Percentiles rank a stretch among this genome's conserved stretches.
Evolutionary conservation across 129 eudicot genomes (phyloP).

Genomic region (Pseudognaphalium luteoalbum): DNA sequence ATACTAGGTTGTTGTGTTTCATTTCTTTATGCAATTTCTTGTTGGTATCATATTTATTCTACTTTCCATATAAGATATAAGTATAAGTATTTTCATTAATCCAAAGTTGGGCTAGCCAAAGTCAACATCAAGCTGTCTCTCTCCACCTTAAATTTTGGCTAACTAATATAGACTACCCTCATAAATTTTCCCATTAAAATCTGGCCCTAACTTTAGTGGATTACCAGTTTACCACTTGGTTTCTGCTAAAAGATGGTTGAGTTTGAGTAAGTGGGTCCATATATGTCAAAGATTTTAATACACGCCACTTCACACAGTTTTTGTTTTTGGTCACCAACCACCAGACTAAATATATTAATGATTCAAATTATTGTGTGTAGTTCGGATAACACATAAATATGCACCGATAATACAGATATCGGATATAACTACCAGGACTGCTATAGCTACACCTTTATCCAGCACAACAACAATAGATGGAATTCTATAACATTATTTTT

Average conservation of each 20-base stretch:
- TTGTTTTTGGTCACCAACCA: not conserved
- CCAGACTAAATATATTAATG: not conserved
- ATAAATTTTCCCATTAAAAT: not conserved
- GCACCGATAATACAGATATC: not conserved
- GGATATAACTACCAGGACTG: not conserved
- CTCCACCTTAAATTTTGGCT: not conserved
- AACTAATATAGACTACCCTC: not conserved
- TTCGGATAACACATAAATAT: not conserved
- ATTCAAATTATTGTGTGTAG: not conserved
- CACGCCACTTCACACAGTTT: not conserved
- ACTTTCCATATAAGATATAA: not conserved
- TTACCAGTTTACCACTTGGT: slow-evolving; percentile 7
- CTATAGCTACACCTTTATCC: not conserved
- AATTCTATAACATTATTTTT: too few relatives aligned
- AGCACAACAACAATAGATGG: not conserved
- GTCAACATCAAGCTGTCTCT: not conserved
- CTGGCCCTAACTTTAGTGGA: not conserved
- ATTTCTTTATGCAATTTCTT: not conserved
- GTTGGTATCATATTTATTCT: not conserved
- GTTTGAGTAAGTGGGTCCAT: not conserved
- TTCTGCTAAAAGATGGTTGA: not conserved
- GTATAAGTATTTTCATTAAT: not conserved
- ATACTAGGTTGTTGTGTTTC: not conserved
- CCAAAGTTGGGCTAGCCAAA: not conserved
- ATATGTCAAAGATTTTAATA: not conserved